Conservation (phyloP, 2,329 filamentous ascomycete species). For the Fonsecaea erecta region DNA sequence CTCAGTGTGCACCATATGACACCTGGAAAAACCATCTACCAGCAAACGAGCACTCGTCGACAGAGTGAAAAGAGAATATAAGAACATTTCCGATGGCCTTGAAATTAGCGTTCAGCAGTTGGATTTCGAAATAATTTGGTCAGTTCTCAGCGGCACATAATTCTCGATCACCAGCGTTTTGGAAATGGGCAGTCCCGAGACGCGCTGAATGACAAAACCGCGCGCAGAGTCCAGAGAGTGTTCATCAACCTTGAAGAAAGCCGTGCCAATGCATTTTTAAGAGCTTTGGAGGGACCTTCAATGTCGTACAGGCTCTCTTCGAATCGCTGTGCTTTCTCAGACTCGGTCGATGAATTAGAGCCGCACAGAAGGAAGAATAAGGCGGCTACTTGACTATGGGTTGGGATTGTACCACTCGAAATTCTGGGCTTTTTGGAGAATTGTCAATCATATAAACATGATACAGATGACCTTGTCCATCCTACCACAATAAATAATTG, state of each 20-base stretch:
- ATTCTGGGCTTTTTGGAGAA: neutral
- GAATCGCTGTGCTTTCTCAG: neutral
- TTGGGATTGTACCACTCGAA: neutral
- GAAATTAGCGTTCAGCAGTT: neutral
- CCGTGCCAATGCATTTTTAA: neutral
- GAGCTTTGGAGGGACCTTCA: too few species aligned
- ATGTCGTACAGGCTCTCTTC: neutral
- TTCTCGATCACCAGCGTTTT: neutral
- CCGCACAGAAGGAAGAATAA: neutral
- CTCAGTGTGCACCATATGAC: slow-evolving; percentile 33
- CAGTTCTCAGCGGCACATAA: neutral
- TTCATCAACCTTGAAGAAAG: neutral
- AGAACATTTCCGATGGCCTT: neutral
- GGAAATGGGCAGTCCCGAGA: neutral
- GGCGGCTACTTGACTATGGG: neutral
- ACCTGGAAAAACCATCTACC: slow-evolving; percentile 36
- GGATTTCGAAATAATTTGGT: neutral
- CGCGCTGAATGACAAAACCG: neutral
- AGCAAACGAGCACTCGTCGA: slow-evolving; percentile 32
- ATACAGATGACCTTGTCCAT: neutral
- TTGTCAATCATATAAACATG: neutral
- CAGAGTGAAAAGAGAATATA: slow-evolving; percentile 18
- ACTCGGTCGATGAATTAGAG: neutral
- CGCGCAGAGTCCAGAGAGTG: neutral
- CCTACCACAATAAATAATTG: neutral